Base-by-base conservation (phyloP, 331 rosid species). In the Ulmus americana region DNA sequence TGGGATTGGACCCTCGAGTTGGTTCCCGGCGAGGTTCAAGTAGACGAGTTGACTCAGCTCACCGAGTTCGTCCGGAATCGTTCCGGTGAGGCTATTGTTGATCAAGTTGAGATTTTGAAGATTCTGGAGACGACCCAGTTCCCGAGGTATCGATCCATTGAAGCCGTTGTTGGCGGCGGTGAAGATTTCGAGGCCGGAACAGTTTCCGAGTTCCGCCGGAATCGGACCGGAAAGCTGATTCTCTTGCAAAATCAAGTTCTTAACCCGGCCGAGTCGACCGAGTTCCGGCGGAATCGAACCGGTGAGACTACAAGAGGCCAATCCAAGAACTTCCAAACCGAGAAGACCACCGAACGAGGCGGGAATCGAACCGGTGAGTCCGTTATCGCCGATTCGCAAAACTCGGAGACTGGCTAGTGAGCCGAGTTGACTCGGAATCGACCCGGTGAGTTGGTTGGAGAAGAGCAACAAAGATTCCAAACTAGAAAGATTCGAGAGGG, bases 361-460 rank as follows among this genome's bases (percentile, higher is more conserved):
- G n/a, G 97, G 97, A 70, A 90, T 85, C 11, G 70, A 41, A 8
- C 95, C 91, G 0, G 87, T 80, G 49, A 90, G 81, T 3, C 14
- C 78, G 70, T 90, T 88, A 74, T 85, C 82, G 11, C 97, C 97
- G 76, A 88, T 75, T 79, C 95, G 79, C 79, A 90, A 45, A 55
- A 85, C 84, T 63, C 77, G 85, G 83, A 90, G 83, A 72, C 79
- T 79, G 59, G 80, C 42, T 40, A 90, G 85, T 5, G 55, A 70
- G 70, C 95, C 86, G 1, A 90, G 71, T 81, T 85, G 81, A 66
- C 52, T 39, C 13, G 95, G 95, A 45, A 90, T 68, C 46, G 64
- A 69, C 28, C 97, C 97, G 3, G 35, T 70, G 80, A 90, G 87
- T 61, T 74, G 77, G 82, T 90, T 90, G 13, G 95, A 80, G 67